Evolutionary conservation across 148 eudicot genomes (phyloP), one percentile per base, ranked within the genome.

Genomic region (Selenicereus undatus): DNA sequence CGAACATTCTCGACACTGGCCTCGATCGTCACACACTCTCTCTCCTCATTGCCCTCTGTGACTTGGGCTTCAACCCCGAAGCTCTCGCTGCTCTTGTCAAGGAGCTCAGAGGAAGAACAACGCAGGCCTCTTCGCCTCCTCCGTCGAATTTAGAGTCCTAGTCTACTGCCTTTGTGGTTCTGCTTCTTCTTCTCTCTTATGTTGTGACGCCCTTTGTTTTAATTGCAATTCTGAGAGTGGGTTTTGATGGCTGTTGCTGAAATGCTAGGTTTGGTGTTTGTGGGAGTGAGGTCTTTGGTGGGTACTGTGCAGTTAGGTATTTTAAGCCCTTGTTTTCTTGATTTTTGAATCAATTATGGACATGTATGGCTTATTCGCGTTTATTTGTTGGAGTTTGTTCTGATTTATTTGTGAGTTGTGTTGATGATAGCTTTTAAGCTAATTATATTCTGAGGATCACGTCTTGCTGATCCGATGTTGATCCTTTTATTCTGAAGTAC

Each of bases 11-110:
- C 11, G 90, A 91, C 27, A 93, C 93, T 2, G 91, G 93, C 11
- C 85, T 91, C 10, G 95, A 93, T 85, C 93, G 95, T 48, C 93
- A 93, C 80, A 91, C 94, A 3, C 89, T 93, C 69, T 90, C 97
- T 43, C 84, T 91, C 70, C 87, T 91, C 39, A 82, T 89, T 71
- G 86, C 97, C 11, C 92, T 93, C 10, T 91, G 95, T 70, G 97
- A 93, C 17, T 45, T 88, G 79, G 97, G 95, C 45, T 76, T 91
- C 42, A 93, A 91, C 60, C 95, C 97, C 3, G 97, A 93, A 81
- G 85, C 92, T 30, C 87, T 91, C 68, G 95, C 97, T 72, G 88
- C 95, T 79, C 89, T 93, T 32, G 91, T 93, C 45, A 93, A 86
- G 88, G 93, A 93, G 82, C 91, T 91, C 9, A 86, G 81, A 50